A percentile compares a stretch with the other conserved stretches of the same genome.
Conservation (phyloP, 2,329 filamentous ascomycete genomes). For the Aspergillus nomiae region DNA sequence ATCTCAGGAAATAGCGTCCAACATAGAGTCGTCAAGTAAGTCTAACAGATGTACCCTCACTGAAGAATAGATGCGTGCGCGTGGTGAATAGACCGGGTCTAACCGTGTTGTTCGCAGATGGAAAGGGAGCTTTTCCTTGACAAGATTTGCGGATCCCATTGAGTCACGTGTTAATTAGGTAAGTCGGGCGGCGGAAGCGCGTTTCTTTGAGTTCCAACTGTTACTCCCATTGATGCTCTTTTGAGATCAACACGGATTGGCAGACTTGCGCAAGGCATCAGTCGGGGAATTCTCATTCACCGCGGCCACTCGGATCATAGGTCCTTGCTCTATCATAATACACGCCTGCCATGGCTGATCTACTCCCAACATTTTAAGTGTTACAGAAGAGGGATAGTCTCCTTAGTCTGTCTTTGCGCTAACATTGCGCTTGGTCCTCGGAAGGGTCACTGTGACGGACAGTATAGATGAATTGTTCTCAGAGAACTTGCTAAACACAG, state of each 20-base stretch:
- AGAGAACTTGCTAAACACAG: not conserved
- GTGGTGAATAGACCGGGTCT: conserved; percentile 18
- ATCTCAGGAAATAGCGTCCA: conserved; percentile 34
- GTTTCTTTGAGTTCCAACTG: conserved; percentile 6
- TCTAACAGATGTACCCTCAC: conserved; percentile 2
- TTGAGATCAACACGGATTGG: not conserved
- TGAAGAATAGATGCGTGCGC: conserved; percentile 15
- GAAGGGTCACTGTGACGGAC: not conserved
- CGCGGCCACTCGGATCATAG: not conserved
- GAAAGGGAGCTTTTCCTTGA: conserved; percentile 25
- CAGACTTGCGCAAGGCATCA: not conserved
- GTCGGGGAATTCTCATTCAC: not conserved
- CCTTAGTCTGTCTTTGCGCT: not conserved
- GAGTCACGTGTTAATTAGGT: conserved; percentile 23
- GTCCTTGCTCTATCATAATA: not conserved
- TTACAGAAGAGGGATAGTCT: conserved; percentile 11
- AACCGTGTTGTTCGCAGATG: conserved; percentile 17
- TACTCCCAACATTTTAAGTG: conserved; percentile 12
- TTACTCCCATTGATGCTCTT: not conserved
- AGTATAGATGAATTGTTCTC: not conserved
- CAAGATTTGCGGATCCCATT: conserved; percentile 25
- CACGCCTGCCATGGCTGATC: conserved; percentile 14
- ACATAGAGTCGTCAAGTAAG: conserved; percentile 19
- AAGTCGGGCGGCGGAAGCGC: conserved; percentile 6
- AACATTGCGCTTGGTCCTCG: not conserved